These are phyloP conservation scores for Volvox carteri DNA, from an alignment of 163 green algal genomes.

Conservation along the genomic window DNA sequence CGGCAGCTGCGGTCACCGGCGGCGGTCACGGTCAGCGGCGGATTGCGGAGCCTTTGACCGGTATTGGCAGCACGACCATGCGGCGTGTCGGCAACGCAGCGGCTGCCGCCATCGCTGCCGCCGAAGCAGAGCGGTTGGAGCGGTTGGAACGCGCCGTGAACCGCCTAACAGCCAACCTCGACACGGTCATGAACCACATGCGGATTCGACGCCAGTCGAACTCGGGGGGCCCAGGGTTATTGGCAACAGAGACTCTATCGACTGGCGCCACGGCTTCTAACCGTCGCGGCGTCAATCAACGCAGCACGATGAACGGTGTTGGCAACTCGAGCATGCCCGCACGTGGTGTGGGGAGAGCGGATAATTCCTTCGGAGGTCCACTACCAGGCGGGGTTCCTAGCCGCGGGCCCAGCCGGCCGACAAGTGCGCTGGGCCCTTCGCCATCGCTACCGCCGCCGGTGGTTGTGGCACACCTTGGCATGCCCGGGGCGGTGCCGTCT, in stretches of 20 bases:
- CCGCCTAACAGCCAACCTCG: conserved; percentile 1
- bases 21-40: background rate
- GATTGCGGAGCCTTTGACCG: background rate
- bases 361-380: background rate
- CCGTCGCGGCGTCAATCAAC: background rate
- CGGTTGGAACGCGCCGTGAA: conserved; percentile 24
- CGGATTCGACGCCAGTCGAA: background rate
- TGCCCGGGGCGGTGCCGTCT: background rate
- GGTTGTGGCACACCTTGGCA: background rate
- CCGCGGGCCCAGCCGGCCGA: background rate
- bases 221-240: background rate
- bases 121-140: conserved; percentile 38
- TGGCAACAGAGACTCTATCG: background rate
- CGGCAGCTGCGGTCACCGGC: background rate
- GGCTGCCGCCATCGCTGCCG: background rate
- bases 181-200: conserved; percentile 14
- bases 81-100: background rate
- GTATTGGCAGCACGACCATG: conserved; percentile 21
- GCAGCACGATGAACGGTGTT: background rate
- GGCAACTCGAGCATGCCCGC: background rate
- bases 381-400: background rate
- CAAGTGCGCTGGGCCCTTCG: conserved; percentile 1
- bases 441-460: background rate
- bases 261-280: background rate
- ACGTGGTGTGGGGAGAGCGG: background rate